These are phyloP conservation scores for Sporisorium reilianum DNA, from an alignment of 1,284 basidiomycete species.

Conservation along the genomic window DNA sequence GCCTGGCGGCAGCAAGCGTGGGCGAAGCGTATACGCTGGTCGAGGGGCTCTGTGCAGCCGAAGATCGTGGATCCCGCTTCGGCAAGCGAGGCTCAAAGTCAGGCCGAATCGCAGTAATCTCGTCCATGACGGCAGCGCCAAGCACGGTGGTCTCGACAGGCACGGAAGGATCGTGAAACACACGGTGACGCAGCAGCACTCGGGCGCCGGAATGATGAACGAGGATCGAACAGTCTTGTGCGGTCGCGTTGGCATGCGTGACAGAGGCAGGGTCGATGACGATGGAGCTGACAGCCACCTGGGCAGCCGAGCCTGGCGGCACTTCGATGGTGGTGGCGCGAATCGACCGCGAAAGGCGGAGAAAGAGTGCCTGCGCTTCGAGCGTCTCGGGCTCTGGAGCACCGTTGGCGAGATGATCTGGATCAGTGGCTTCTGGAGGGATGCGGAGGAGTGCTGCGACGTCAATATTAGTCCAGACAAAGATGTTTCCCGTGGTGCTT, in stretches of 20 bases:
- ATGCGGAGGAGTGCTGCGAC: slow-evolving; percentile 48
- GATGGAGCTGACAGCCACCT: slow-evolving; percentile 35
- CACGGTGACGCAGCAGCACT: slow-evolving; percentile 49
- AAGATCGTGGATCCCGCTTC: slow-evolving; percentile 30
- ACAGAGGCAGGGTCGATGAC: slow-evolving; percentile 27
- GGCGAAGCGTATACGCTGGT: slow-evolving; percentile 38
- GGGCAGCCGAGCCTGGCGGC: slow-evolving; percentile 17
- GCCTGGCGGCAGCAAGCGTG: slow-evolving; percentile 26
- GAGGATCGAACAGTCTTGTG: slow-evolving; percentile 31
- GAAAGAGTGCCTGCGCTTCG: slow-evolving; percentile 28
- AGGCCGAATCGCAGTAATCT: slow-evolving; percentile 54
- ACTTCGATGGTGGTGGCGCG: slow-evolving; percentile 32
- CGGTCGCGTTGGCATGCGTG: not conserved
- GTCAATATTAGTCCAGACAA: slow-evolving; percentile 59
- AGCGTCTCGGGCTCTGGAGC: slow-evolving; percentile 19
- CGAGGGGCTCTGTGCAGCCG: slow-evolving; percentile 33
- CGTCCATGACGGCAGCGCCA: slow-evolving; percentile 49
- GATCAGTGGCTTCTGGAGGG: slow-evolving; percentile 41
- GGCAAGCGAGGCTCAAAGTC: slow-evolving; percentile 61
- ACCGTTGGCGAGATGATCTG: slow-evolving; percentile 29
- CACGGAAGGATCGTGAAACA: slow-evolving; percentile 6
- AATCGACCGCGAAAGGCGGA: slow-evolving; percentile 23
- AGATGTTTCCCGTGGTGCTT: slow-evolving; percentile 52
- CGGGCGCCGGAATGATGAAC: slow-evolving; percentile 47
- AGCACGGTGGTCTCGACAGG: slow-evolving; percentile 50